Conservation (phyloP, 2,329 filamentous ascomycete species). For the Phyllosticta citrichinensis region DNA sequence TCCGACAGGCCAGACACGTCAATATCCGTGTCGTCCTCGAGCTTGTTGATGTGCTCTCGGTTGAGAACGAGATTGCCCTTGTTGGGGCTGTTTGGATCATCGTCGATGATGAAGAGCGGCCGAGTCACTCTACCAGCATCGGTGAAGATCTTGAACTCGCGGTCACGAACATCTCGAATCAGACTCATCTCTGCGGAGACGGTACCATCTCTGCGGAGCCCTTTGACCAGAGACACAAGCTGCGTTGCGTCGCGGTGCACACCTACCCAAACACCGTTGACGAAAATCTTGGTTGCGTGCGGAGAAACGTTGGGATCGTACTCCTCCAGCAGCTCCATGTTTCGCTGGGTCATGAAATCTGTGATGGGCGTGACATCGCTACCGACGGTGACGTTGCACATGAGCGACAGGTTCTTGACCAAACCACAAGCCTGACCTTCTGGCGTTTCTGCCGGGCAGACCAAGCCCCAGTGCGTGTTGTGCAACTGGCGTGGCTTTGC, state of each 20-base stretch:
- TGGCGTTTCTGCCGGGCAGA: slow-evolving; percentile 93
- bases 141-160: slow-evolving; percentile 97
- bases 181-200: slow-evolving; percentile 90
- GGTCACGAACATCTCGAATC: slow-evolving; percentile 89
- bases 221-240: slow-evolving; percentile 68
- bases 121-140: slow-evolving; percentile 93
- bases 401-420: slow-evolving; percentile 93
- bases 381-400: slow-evolving; percentile 97
- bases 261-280: slow-evolving; percentile 97
- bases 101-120: slow-evolving; percentile 87
- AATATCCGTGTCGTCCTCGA: slow-evolving; percentile 63
- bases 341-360: slow-evolving; percentile 89
- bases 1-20: slow-evolving; percentile 47
- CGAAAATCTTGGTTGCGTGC: slow-evolving; percentile 93
- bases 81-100: slow-evolving; percentile 63
- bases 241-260: slow-evolving; percentile 83
- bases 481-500: slow-evolving; percentile 96
- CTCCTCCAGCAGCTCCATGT: slow-evolving; percentile 95
- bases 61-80: slow-evolving; percentile 71
- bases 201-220: slow-evolving; percentile 68
- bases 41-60: slow-evolving; percentile 68
- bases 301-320: slow-evolving; percentile 61
- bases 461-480: slow-evolving; percentile 96
- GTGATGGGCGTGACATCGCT: slow-evolving; percentile 83
- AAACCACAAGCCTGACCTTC: slow-evolving; percentile 97